Base-by-base conservation (phyloP, 305 asterid genomes). In the Plantago lanceolata region DNA sequence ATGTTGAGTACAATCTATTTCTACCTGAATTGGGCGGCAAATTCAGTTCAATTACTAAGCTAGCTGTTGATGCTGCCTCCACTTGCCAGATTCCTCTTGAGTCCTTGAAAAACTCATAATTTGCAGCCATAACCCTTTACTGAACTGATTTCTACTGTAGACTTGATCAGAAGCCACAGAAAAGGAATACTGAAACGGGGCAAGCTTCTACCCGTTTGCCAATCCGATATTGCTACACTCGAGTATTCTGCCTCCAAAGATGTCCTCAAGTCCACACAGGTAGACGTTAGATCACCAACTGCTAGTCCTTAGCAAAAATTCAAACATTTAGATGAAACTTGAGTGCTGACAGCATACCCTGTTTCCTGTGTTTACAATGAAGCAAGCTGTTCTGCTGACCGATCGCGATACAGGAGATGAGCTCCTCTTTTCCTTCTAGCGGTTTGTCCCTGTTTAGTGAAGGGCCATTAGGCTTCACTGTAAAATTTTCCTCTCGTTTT, bases 181-280 rank as follows among this genome's bases (percentile, higher is more conserved):
- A 91, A 88, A 65, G 95, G 98, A 43, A 91, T 88, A 68, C 69
- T 88, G 79, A 91, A 83, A 69, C 95, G 79, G n/a, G 95, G 88
- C 40, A 80, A 88, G 79, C 90, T 91, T 47, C 59, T 88, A 20
- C 84, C 85, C 6, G 81, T 78, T 20, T 74, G 76, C 62, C 52
- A 79, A 48, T 78, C 73, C 31, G 89, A 81, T 62, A 79, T 85
- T 60, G 65, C 73, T 1, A 85, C 67, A 62, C 77, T 82, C 49
- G 75, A n/a, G 2, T 89, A 84, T 69, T 94, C 87, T 59, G 88
- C 95, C 60, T 88, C 88, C 18, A 78, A 82, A 65, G 87, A 91
- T 58, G 73, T 91, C 73, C 88, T 88, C 62, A 88, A 86, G 70
- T 71, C 74, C 82, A 91, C 97, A 16, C 96, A 90, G 86, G 96